phyloP scores from a whole-genome alignment of 768 basidiomycete species.

The Pulveroboletus ravenelii region DNA sequence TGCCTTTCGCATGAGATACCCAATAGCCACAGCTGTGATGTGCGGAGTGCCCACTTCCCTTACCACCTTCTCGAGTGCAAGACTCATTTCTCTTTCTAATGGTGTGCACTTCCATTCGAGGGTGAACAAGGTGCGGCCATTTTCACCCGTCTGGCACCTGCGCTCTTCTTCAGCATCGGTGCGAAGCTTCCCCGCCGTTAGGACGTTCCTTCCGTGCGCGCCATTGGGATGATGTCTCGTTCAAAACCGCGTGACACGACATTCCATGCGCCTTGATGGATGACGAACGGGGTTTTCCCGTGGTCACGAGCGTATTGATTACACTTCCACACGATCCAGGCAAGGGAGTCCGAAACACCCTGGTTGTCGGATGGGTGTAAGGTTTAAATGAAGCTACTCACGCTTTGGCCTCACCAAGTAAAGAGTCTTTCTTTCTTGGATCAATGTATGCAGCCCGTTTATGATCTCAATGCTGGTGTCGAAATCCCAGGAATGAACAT shows the following conservation, averaged over 20 bases:
- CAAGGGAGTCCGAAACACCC: constrained; percentile 41
- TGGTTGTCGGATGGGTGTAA: constrained; percentile 2
- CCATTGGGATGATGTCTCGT: constrained; percentile 44
- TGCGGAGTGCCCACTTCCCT: constrained; percentile 33
- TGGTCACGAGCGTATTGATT: constrained; percentile 50
- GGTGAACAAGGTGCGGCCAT: constrained; percentile 30
- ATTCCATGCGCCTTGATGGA: constrained; percentile 48
- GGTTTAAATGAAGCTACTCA: not conserved
- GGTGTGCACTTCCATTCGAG: constrained; percentile 31
- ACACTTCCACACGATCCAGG: constrained; percentile 43
- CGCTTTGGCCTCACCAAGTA: constrained; percentile 28
- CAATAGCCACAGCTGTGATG: constrained; percentile 37
- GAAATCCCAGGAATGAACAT: constrained; percentile 36
- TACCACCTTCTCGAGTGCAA: constrained; percentile 36
- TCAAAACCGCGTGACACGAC: constrained; percentile 45
- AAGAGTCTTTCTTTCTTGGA: constrained; percentile 36
- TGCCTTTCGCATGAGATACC: constrained; percentile 40
- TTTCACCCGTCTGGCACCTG: constrained; percentile 29
- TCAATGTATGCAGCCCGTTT: constrained; percentile 39
- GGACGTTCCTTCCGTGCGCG: constrained; percentile 30
- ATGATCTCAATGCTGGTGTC: constrained; percentile 35
- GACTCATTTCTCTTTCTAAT: constrained; percentile 30
- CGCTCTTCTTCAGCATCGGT: constrained; percentile 27
- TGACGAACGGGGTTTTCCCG: constrained; percentile 44
- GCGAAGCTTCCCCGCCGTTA: constrained; percentile 25